Evolutionary conservation across 1,284 basidiomycete species (phyloP).

Genomic region (Schizophyllum amplum): DNA sequence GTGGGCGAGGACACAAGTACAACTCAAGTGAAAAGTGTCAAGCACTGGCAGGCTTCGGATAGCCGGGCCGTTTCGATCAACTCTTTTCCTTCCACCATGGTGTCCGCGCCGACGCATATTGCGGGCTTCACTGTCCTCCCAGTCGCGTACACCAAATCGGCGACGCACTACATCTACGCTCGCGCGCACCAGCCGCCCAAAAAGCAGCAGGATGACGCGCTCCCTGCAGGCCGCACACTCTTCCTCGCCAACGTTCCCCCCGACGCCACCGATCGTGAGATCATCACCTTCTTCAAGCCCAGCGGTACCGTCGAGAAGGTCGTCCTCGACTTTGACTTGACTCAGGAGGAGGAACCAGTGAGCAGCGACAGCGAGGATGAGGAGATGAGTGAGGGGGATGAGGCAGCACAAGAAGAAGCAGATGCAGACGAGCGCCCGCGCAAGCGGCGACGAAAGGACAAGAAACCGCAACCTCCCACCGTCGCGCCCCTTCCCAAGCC

Average conservation of each 20-base stretch:
- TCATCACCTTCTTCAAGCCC: conserved; percentile 64
- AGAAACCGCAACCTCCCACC: conserved; percentile 32
- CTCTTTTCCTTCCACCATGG: conserved; percentile 4
- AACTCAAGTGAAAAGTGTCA: too few relatives aligned
- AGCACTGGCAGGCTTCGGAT: not conserved
- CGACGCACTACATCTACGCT: conserved; percentile 58
- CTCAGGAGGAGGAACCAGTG: conserved; percentile 10
- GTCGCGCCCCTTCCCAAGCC: conserved; percentile 48
- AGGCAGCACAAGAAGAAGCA: conserved; percentile 29
- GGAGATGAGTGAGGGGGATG: conserved; percentile 28
- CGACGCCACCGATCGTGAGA: conserved; percentile 73
- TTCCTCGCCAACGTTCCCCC: conserved; percentile 84
- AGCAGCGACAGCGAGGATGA: conserved; percentile 29
- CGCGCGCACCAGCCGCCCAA: conserved; percentile 46
- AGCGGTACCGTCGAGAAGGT: conserved; percentile 74
- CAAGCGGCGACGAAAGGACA: conserved; percentile 40
- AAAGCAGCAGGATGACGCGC: conserved; percentile 23
- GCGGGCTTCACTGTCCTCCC: conserved; percentile 56
- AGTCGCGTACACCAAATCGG: conserved; percentile 40
- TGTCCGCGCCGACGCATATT: conserved; percentile 23
- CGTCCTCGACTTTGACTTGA: conserved; percentile 43
- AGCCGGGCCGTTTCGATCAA: not conserved
- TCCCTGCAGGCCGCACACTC: conserved; percentile 68
- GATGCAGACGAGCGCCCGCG: conserved; percentile 25
- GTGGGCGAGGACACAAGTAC: not conserved